These are phyloP conservation scores for Ophiostoma sp. DNA, from an alignment of 2,329 filamentous ascomycete species.

Conservation along the genomic window DNA sequence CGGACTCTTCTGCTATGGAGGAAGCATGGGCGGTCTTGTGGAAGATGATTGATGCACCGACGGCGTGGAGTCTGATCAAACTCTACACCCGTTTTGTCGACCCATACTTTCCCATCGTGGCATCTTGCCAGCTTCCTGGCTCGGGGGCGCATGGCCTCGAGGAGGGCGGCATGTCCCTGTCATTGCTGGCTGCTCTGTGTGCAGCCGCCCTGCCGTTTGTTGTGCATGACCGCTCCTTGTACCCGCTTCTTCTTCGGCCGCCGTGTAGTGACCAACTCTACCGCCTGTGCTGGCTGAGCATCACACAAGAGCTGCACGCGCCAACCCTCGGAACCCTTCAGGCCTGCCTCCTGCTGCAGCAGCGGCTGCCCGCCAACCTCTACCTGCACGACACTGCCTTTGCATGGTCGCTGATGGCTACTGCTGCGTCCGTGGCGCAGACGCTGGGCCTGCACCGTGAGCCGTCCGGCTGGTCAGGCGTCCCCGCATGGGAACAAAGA, in stretches of 20 bases:
- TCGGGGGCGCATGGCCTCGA: conserved; percentile 26
- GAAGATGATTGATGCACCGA: conserved; percentile 31
- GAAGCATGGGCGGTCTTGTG: conserved; percentile 32
- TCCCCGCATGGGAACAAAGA: conserved; percentile 33
- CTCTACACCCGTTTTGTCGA: conserved; percentile 42
- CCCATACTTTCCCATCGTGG: conserved; percentile 42
- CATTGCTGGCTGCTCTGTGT: conserved; percentile 40
- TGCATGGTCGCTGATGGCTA: conserved; percentile 34
- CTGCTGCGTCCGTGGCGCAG: conserved; percentile 34
- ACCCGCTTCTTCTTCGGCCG: conserved; percentile 33
- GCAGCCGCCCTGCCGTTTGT: conserved; percentile 42
- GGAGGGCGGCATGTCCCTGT: conserved; percentile 35
- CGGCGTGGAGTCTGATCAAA: conserved; percentile 37
- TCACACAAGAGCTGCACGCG: conserved; percentile 35
- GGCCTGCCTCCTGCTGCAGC: conserved; percentile 34
- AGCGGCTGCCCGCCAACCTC: conserved; percentile 33
- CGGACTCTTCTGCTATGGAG: conserved; percentile 29
- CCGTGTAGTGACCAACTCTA: conserved; percentile 32
- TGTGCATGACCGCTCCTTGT: conserved; percentile 39
- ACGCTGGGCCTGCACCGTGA: conserved; percentile 33
- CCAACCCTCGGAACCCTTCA: conserved; percentile 34
- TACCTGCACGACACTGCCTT: conserved; percentile 35
- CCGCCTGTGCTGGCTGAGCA: conserved; percentile 32
- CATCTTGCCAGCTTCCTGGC: conserved; percentile 33
- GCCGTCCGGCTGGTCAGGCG: conserved; percentile 32